A percentile compares a stretch with the other conserved stretches of the same genome.
Conservation (phyloP, 169 alveolate genomes). For the Perkinsus chesapeaki region DNA sequence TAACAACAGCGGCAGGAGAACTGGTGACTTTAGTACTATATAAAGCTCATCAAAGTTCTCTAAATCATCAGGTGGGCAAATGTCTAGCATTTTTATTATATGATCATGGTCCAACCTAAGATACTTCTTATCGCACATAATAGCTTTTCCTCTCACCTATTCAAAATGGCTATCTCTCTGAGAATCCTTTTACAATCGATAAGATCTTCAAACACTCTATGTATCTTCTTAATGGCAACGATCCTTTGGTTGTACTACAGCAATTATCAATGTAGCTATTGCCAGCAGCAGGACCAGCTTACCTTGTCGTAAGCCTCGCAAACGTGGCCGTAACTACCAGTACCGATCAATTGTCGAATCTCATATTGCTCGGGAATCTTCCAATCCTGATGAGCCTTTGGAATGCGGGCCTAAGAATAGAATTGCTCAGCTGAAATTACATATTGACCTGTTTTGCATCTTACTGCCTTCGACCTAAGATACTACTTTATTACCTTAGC, state of each 20-base stretch:
- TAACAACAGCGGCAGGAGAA: neutral
- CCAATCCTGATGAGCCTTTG: slow-evolving; percentile 36
- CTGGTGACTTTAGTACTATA: slow-evolving; percentile 77
- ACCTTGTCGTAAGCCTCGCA: slow-evolving; percentile 47
- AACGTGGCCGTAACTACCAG: slow-evolving; percentile 80
- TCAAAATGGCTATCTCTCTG: slow-evolving; percentile 87
- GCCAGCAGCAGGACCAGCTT: neutral
- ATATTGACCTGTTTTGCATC: neutral
- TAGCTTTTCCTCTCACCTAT: slow-evolving; percentile 14
- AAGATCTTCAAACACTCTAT: slow-evolving; percentile 89
- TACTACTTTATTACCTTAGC: neutral
- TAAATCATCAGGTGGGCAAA: slow-evolving; percentile 78
- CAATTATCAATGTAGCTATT: neutral
- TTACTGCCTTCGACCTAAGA: neutral
- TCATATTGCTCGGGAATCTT: slow-evolving; percentile 65
- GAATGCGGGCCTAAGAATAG: slow-evolving; percentile 20
- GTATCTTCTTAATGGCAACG: slow-evolving; percentile 91
- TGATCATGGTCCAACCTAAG: slow-evolving; percentile 75
- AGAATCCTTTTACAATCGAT: slow-evolving; percentile 92
- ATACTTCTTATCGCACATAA: neutral
- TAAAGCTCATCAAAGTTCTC: slow-evolving; percentile 86
- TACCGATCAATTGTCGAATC: slow-evolving; percentile 74
- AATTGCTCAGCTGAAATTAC: neutral
- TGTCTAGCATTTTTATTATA: slow-evolving; percentile 79
- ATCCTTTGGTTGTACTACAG: slow-evolving; percentile 48